Percentiles rank a stretch among this genome's conserved stretches.
phyloP scores from a whole-genome alignment of 192 early-diverging fungal genomes.

The Coemansia sp. region DNA sequence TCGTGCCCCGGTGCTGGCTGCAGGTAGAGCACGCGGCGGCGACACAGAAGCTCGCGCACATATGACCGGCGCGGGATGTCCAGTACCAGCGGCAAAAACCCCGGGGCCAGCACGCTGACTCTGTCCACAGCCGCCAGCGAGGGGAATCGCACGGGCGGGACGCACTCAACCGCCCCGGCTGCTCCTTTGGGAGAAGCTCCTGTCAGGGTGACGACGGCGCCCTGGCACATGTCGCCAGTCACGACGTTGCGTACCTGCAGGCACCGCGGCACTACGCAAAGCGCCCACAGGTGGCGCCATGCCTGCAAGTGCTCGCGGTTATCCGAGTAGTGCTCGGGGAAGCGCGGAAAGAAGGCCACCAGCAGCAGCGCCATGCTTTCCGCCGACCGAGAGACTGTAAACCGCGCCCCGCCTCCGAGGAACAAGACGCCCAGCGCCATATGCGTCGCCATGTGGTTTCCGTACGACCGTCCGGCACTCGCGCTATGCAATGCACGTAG shows the following conservation, averaged over 20 bases:
- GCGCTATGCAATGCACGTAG: slow-evolving; percentile 52
- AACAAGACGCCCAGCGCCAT: slow-evolving; percentile 42
- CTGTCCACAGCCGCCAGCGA: not conserved
- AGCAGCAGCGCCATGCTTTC: slow-evolving; percentile 33
- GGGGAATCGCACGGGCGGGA: slow-evolving; percentile 16
- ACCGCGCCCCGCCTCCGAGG: slow-evolving; percentile 37
- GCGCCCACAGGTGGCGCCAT: slow-evolving; percentile 45
- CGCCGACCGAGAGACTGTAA: slow-evolving; percentile 23
- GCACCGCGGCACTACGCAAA: slow-evolving; percentile 38
- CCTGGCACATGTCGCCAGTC: slow-evolving; percentile 18
- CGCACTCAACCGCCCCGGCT: not conserved
- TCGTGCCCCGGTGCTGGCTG: slow-evolving; percentile 19
- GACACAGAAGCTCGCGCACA: not conserved
- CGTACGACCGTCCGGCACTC: slow-evolving; percentile 22
- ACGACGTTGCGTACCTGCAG: slow-evolving; percentile 27
- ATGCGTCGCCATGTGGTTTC: slow-evolving; percentile 45
- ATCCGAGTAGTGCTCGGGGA: slow-evolving; percentile 29
- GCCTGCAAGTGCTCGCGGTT: slow-evolving; percentile 45
- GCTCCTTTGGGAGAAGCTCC: not conserved
- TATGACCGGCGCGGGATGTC: slow-evolving; percentile 1
- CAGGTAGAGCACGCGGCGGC: slow-evolving; percentile 23
- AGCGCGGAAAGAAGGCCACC: slow-evolving; percentile 37
- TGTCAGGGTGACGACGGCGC: slow-evolving; percentile 10
- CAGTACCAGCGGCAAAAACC: slow-evolving; percentile 20
- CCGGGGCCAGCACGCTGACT: slow-evolving; percentile 16